phyloP scores from a whole-genome alignment of 768 basidiomycete species.

The Leccinum ochraceum region DNA sequence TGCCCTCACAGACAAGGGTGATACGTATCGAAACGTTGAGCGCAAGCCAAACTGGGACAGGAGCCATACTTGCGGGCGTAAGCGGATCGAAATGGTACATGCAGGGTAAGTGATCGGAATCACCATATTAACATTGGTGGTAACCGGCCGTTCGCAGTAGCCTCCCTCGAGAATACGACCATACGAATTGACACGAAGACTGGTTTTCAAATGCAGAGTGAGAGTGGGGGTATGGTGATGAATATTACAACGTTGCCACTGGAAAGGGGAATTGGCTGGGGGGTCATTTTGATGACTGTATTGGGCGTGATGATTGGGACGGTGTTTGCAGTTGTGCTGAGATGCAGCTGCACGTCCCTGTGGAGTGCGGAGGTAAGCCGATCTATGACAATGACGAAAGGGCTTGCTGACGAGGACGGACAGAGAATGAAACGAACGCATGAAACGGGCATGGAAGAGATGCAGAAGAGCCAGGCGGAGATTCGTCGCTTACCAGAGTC shows the following conservation, averaged over 20 bases:
- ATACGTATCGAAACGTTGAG: neutral
- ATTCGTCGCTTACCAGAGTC: neutral
- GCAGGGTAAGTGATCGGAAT: conserved; percentile 14
- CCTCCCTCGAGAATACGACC: neutral
- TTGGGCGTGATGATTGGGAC: conserved; percentile 6
- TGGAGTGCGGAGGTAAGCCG: conserved; percentile 68
- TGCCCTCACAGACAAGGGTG: neutral
- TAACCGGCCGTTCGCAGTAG: conserved; percentile 8
- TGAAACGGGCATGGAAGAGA: neutral
- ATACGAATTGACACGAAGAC: conserved; percentile 6
- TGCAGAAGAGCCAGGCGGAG: neutral
- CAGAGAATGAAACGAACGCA: conserved; percentile 9
- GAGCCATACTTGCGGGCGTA: neutral
- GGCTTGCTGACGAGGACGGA: conserved; percentile 5
- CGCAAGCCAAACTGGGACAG: neutral
- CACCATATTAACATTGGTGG: conserved; percentile 6
- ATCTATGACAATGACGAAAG: neutral
- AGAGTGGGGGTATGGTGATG: conserved; percentile 11
- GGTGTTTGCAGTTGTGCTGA: conserved; percentile 62
- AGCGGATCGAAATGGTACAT: conserved; percentile 11
- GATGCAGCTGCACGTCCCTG: conserved; percentile 62
- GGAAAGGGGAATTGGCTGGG: conserved; percentile 41
- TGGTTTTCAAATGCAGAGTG: neutral
- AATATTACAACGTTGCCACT: conserved; percentile 8
- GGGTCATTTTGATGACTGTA: conserved; percentile 61